A percentile compares a stretch with the other conserved stretches of the same genome.
These are phyloP conservation scores for Candolleomyces efflorescens DNA, from an alignment of 768 basidiomycete species.

Conservation along the genomic window DNA sequence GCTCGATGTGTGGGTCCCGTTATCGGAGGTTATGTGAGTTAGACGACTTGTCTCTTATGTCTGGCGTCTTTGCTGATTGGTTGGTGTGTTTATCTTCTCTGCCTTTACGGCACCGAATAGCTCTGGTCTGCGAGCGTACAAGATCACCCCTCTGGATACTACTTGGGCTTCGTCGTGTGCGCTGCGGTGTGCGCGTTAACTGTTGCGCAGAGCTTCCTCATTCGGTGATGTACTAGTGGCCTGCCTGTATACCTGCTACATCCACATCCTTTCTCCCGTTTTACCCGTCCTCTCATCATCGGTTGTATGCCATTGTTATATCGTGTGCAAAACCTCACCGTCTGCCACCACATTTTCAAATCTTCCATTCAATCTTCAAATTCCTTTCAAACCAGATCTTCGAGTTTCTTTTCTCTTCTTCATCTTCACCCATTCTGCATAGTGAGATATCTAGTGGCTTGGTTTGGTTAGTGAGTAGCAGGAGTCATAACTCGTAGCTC, in stretches of 20 bases:
- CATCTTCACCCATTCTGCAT: too few species aligned
- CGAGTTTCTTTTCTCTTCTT: too few species aligned
- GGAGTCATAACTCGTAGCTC: too few species aligned
- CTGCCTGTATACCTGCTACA: neutral
- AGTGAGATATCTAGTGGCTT: too few species aligned
- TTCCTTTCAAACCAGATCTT: too few species aligned
- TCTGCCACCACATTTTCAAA: too few species aligned
- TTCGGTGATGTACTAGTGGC: conserved; percentile 38
- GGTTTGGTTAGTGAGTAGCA: too few species aligned
- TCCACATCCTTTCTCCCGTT: too few species aligned
- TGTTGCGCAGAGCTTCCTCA: conserved; percentile 69
- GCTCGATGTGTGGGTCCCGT: conserved; percentile 89
- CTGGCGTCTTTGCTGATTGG: conserved; percentile 3
- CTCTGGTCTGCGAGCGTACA: conserved; percentile 73
- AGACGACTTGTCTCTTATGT: neutral
- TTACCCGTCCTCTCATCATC: neutral
- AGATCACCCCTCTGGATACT: conserved; percentile 66
- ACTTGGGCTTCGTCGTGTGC: conserved; percentile 70
- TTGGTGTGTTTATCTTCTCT: too few species aligned
- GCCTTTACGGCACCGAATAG: conserved; percentile 31
- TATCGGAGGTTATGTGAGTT: conserved; percentile 73
- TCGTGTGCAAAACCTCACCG: too few species aligned
- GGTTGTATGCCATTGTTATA: neutral
- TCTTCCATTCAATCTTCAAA: too few species aligned
- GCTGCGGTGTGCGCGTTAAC: conserved; percentile 56